A percentile compares a stretch with the other conserved stretches of the same genome.
Evolutionary conservation across 1,284 basidiomycete genomes (phyloP).

Genomic region (Microbotryum lychnidis-dioicae): DNA sequence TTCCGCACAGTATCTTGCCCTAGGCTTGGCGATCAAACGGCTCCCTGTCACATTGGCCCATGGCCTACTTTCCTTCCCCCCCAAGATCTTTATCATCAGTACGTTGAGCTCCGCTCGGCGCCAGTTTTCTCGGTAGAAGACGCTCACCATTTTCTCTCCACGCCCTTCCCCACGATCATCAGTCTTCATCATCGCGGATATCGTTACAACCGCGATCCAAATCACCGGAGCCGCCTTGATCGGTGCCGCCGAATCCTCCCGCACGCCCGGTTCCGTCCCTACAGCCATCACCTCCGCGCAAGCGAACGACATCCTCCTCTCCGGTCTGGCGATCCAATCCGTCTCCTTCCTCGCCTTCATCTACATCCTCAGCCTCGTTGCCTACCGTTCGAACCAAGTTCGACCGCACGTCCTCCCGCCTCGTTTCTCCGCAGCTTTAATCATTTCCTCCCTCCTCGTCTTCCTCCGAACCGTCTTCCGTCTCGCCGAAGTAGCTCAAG

Average conservation of each 20-base stretch:
- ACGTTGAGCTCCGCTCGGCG: too few species aligned
- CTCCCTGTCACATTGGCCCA: too few species aligned
- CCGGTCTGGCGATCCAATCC: conserved; percentile 41
- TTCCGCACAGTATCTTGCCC: too few species aligned
- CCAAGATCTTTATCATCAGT: conserved; percentile 4
- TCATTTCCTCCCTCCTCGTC: conserved; percentile 37
- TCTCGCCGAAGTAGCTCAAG: conserved; percentile 41
- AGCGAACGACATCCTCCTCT: conserved; percentile 43
- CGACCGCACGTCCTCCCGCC: too few species aligned
- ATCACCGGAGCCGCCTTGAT: conserved; percentile 44
- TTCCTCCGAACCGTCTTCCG: conserved; percentile 43
- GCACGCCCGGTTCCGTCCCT: conserved; percentile 29
- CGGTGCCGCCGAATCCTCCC: conserved; percentile 39
- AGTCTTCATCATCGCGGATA: conserved; percentile 41
- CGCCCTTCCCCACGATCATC: not conserved
- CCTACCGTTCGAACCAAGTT: too few species aligned
- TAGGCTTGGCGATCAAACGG: too few species aligned
- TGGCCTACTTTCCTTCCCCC: conserved; percentile 3
- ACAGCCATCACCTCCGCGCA: conserved; percentile 35
- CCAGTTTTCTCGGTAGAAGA: too few species aligned
- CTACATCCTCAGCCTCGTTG: too few species aligned
- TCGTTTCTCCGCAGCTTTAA: conserved; percentile 10
- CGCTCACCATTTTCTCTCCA: not conserved
- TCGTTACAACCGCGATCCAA: conserved; percentile 41
- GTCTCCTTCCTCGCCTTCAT: too few species aligned